Conservation (phyloP, 2,329 filamentous ascomycete genomes). For the Claviceps arundinis region DNA sequence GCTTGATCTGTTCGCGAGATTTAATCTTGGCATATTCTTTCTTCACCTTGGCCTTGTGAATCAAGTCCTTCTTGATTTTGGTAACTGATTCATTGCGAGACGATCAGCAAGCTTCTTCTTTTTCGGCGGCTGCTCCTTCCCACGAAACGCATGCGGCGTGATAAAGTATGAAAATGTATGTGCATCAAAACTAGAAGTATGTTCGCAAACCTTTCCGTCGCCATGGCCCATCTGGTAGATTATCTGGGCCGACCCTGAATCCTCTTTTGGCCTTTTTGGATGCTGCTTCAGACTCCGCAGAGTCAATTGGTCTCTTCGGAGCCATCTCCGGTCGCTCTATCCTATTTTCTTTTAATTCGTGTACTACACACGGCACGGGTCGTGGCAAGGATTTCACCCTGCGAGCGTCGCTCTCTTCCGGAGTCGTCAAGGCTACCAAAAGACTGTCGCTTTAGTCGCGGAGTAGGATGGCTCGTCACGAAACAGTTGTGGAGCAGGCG, state of each 20-base stretch:
- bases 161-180: background rate
- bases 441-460: no score
- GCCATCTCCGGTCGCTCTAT: constrained; percentile 13
- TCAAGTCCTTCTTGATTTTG: constrained; percentile 80
- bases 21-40: constrained; percentile 87
- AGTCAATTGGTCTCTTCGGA: constrained; percentile 18
- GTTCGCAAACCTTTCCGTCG: constrained; percentile 51
- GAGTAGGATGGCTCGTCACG: background rate
- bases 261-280: constrained; percentile 50
- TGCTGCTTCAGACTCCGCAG: constrained; percentile 19
- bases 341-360: background rate
- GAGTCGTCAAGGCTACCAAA: background rate
- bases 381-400: background rate
- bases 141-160: background rate
- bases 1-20: constrained; percentile 26
- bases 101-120: background rate
- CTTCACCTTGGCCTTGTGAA: constrained; percentile 85
- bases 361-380: background rate
- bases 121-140: background rate
- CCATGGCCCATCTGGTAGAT: constrained; percentile 82
- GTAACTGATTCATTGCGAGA: constrained; percentile 39
- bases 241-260: constrained; percentile 78
- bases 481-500: background rate
- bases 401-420: no score
- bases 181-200: background rate